These are phyloP conservation scores for Neopestalotiopsis sp. DNA, from an alignment of 2,329 filamentous ascomycete genomes.

Conservation along the genomic window DNA sequence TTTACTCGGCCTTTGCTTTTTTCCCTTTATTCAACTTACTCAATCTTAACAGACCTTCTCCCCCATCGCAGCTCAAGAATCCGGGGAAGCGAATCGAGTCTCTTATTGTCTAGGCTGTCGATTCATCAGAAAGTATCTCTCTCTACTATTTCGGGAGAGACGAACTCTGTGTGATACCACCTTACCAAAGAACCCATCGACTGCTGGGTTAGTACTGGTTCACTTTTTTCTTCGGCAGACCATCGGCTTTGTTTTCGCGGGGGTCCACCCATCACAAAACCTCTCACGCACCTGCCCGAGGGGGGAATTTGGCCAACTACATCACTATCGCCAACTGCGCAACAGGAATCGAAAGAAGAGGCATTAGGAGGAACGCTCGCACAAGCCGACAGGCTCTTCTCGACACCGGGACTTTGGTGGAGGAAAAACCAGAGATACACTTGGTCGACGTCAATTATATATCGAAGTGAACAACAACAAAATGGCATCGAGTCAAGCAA, in stretches of 20 bases:
- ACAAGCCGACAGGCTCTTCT: constrained; percentile 1
- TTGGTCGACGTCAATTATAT: not conserved
- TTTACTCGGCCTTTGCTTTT: constrained; percentile 15
- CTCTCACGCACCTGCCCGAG: constrained; percentile 3
- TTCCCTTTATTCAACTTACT: constrained; percentile 7
- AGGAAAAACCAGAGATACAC: not conserved
- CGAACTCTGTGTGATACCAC: not conserved
- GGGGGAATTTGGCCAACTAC: constrained; percentile 7
- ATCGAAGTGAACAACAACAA: not conserved
- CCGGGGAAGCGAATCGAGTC: constrained; percentile 2
- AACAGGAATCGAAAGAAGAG: not conserved
- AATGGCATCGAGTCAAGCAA: constrained; percentile 3
- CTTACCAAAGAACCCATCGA: not conserved
- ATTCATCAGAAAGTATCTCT: not conserved
- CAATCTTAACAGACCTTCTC: constrained; percentile 12
- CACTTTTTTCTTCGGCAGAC: not conserved
- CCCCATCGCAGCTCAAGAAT: constrained; percentile 6
- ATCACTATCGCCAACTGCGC: not conserved
- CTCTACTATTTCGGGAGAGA: not conserved
- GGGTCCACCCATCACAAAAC: constrained; percentile 6
- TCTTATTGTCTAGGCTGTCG: not conserved
- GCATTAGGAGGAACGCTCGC: not conserved
- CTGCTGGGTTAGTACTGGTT: not conserved
- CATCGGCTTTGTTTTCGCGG: not conserved
- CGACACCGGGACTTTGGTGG: not conserved